Evolutionary conservation across 148 eudicot genomes (phyloP), one percentile per base, ranked within the genome.

Genomic region (Heliamphora exappendiculata): DNA sequence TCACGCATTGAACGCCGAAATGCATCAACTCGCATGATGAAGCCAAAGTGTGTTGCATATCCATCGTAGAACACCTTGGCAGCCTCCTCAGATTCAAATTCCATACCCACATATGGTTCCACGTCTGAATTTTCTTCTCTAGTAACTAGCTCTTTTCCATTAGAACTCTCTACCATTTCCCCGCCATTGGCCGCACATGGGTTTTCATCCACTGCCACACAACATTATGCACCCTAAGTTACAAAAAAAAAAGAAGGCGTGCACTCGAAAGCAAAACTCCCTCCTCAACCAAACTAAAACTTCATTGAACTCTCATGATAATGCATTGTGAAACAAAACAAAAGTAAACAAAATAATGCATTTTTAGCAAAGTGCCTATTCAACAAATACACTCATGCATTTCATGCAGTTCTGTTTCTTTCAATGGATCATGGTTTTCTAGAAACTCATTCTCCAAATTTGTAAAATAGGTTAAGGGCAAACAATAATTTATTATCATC

Each of bases 21-120:
- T 37, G 87, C 84, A 82, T 82, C 87, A 37, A 82, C 81, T 44
- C 87, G 78, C 84, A 85, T 82, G 62, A 82, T 65, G 68, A 82
- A 82, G 22, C 87, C 87, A 20, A 70, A 54, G 14, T 29, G 64
- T 37, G 67, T 85, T 55, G 83, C 85, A 70, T 79, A 85, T 68
- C 77, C 72, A 66, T 79, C 83, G 31, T 85, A 85, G 57, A 69
- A 85, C n/a, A 72, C 79, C 75, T 85, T 85, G 28, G 85, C 87
- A 36, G 85, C 85, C 49, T 82, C 85, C 70, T 82, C 87, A 12
- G 87, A 82, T 47, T 76, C 85, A 66, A 82, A 82, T 57, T 76
- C 76, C 85, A 82, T 77, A 19, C 85, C 87, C 47, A 76, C 76
- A 58, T 70, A 77, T 4, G 85, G 87, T 60, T 79, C 81, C 65